phyloP scores from a whole-genome alignment of 208 protist species.

The Trypanosoma scelopori region DNA sequence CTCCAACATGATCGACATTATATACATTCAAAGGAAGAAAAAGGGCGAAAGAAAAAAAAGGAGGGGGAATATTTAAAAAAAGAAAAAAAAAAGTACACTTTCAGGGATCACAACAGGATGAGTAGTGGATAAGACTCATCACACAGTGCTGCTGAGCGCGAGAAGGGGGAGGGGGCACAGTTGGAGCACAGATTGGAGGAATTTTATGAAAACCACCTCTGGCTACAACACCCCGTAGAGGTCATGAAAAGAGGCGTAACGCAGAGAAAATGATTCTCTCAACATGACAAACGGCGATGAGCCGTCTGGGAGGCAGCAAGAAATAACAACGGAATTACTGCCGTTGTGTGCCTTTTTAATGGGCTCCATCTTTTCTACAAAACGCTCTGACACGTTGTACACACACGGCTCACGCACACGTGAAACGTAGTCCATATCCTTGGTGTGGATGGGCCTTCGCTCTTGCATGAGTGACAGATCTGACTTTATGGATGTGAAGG shows the following conservation, averaged over 20 bases:
- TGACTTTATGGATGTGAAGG: conserved; percentile 66
- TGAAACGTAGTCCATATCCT: conserved; percentile 41
- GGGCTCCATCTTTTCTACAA: conserved; percentile 59
- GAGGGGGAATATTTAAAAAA: no score
- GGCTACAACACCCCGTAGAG: conserved; percentile 41
- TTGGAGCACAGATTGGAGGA: neutral
- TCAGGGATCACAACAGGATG: no score
- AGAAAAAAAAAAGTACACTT: no score
- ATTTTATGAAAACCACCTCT: neutral
- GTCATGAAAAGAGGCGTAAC: conserved; percentile 65
- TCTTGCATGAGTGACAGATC: conserved; percentile 80
- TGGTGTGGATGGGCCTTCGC: conserved; percentile 34
- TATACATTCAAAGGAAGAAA: no score
- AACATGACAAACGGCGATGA: conserved; percentile 64
- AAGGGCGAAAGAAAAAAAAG: no score
- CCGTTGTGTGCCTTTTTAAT: conserved; percentile 28
- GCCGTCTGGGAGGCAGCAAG: conserved; percentile 46
- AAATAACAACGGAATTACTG: conserved; percentile 46
- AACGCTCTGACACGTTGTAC: conserved; percentile 81
- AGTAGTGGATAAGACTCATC: no score
- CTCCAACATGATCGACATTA: no score
- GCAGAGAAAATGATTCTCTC: conserved; percentile 64
- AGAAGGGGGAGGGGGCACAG: no score
- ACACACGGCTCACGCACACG: conserved; percentile 73
- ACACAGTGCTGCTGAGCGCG: no score